Percentiles rank a stretch among this genome's conserved stretches.
Conservation (phyloP, 2,329 filamentous ascomycete species). For the Byssothecium circinans region DNA sequence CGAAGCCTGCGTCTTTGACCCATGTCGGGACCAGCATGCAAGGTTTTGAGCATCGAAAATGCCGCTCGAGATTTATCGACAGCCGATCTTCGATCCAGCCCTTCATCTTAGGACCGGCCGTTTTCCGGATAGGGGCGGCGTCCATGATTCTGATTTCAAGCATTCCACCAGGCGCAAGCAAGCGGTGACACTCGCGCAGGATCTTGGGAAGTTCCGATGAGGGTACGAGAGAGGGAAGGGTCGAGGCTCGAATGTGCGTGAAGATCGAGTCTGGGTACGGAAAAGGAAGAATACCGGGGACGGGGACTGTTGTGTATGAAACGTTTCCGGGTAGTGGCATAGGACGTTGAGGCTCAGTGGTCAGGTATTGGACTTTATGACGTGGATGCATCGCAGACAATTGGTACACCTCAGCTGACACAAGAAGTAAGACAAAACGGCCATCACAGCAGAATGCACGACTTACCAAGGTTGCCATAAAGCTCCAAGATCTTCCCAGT, state of each 20-base stretch:
- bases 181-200: constrained; percentile 59
- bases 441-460: not conserved
- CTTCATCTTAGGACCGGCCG: constrained; percentile 60
- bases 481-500: constrained; percentile 43
- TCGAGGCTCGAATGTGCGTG: constrained; percentile 48
- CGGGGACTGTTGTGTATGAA: constrained; percentile 31
- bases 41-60: constrained; percentile 63
- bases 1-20: constrained; percentile 59
- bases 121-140: constrained; percentile 59
- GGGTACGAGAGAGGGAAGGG: constrained; percentile 59
- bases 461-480: constrained; percentile 46
- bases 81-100: constrained; percentile 66
- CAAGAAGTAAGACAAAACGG: constrained; percentile 28
- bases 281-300: constrained; percentile 51
- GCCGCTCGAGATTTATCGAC: constrained; percentile 59
- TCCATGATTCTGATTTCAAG: constrained; percentile 66
- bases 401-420: constrained; percentile 49
- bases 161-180: constrained; percentile 58
- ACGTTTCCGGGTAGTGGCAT: constrained; percentile 40
- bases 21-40: constrained; percentile 61
- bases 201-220: constrained; percentile 60
- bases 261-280: constrained; percentile 46
- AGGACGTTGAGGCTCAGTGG: constrained; percentile 34
- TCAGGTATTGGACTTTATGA: constrained; percentile 42
- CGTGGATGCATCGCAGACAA: constrained; percentile 46